Base-by-base conservation (phyloP, 257 asterid genomes). In the Dorcoceras hygrometricum region DNA sequence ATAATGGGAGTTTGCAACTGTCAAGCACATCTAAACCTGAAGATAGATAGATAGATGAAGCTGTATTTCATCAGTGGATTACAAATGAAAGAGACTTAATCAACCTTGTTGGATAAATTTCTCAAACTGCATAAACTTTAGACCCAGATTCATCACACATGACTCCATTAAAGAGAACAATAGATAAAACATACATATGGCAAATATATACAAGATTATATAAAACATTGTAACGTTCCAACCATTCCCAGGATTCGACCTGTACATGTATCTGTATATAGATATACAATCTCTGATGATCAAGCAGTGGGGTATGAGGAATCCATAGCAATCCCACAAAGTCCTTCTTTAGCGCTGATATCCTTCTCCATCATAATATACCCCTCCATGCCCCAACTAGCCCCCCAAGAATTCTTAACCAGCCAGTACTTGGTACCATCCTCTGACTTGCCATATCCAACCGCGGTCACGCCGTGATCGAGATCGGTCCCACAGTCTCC, bases 391-490 rank as follows among this genome's bases (percentile, higher is more conserved):
- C 54, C 54, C 54, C 54, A 46, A 16, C 54, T 46, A 46, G 54
- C 18, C 73, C 82, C 54, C 85, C 82, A 80, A 0, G 82, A 81
- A 65, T 81, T 81, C 69, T 78, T 81, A 3, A 75, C 66, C 65
- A 75, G 4, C 83, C 86, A 81, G 23, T 65, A 78, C 46, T 69
- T 70, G 0, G 68, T 78, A 0, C 83, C 83, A 10, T 78, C 70
- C 0, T 2, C 46, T 0, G 59, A 25, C 27, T 14, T 54, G 0
- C 79, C 83, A 4, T 72, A 78, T 5, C 86, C 86, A 0, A 81
- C 75, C 0, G 75, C 74, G 0, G 80, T 56, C 18, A 77, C 74
- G 19, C 75, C 82, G 20, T 80, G 83, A 67, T 78, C 76, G 2
- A 76, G 63, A 0, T 63, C 46, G 0, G 83, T 78, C 24, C 81